Evolutionary conservation across 1,139 yeast species (phyloP).

Genomic region (Protomyces arabidopsidicola): DNA sequence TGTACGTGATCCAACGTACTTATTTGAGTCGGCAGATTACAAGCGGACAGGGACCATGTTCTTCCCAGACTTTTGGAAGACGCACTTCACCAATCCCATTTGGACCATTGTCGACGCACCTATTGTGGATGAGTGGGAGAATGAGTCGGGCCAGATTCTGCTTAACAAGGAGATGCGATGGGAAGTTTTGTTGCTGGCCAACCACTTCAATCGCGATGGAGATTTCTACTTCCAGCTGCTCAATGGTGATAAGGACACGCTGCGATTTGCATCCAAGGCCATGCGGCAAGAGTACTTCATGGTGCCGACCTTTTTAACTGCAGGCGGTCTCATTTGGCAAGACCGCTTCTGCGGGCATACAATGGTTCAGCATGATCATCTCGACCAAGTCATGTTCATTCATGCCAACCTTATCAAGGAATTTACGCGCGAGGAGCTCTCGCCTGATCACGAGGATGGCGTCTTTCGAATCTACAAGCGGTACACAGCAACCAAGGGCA

Average conservation of each 20-base stretch:
- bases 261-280: constrained; percentile 25
- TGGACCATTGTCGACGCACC: constrained; percentile 24
- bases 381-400: constrained; percentile 18
- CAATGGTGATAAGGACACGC: constrained; percentile 26
- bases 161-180: constrained; percentile 17
- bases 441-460: constrained; percentile 26
- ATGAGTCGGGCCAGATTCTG: constrained; percentile 25
- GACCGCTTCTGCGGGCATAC: constrained; percentile 27
- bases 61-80: constrained; percentile 27
- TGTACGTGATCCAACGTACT: constrained; percentile 24
- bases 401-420: constrained; percentile 28
- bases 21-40: constrained; percentile 21
- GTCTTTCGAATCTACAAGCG: constrained; percentile 22
- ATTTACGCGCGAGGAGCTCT: constrained; percentile 12
- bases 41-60: constrained; percentile 27
- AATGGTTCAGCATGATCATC: constrained; percentile 26
- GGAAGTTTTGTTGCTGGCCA: constrained; percentile 24
- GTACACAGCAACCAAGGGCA: constrained; percentile 20
- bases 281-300: constrained; percentile 22
- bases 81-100: constrained; percentile 24
- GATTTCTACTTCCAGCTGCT: constrained; percentile 26
- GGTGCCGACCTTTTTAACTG: constrained; percentile 23
- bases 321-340: constrained; percentile 27
- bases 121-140: constrained; percentile 27
- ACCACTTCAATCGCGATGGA: constrained; percentile 23